phyloP scores from a whole-genome alignment of 1,139 yeast genomes.

The Magnusiomyces sp. region DNA sequence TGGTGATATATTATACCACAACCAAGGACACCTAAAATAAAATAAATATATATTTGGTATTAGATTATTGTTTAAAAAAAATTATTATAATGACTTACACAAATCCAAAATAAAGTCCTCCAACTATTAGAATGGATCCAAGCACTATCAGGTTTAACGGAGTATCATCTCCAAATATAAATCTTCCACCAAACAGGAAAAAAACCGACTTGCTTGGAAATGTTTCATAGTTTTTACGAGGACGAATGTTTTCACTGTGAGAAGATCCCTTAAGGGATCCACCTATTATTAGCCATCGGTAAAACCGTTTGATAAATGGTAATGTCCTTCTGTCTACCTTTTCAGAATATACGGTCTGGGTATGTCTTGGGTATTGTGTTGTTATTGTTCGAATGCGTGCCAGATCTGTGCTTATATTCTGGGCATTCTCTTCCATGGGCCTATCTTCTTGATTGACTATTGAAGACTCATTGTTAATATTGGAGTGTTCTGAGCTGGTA shows the following conservation, averaged over 20 bases:
- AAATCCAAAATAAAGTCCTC: conserved; percentile 43
- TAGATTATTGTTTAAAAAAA: background rate
- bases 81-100: conserved; percentile 26
- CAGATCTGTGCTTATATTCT: too few relatives aligned
- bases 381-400: too few relatives aligned
- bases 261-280: background rate
- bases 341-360: too few relatives aligned
- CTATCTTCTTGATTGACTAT: background rate
- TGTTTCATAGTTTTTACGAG: conserved; percentile 31
- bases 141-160: conserved; percentile 36
- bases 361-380: too few relatives aligned
- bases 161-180: conserved; percentile 36
- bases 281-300: conserved; percentile 3
- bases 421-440: background rate
- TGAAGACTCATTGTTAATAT: too few relatives aligned
- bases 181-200: conserved; percentile 55
- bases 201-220: conserved; percentile 37
- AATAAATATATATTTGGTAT: background rate
- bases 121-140: conserved; percentile 37
- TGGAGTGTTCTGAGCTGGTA: too few relatives aligned
- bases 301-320: conserved; percentile 2
- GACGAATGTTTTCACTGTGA: background rate
- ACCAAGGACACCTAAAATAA: conserved; percentile 39
- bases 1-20: conserved; percentile 51
- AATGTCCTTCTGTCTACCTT: background rate